These are phyloP conservation scores for Alternaria ethzedia DNA, from an alignment of 2,329 filamentous ascomycete genomes.

Conservation along the genomic window DNA sequence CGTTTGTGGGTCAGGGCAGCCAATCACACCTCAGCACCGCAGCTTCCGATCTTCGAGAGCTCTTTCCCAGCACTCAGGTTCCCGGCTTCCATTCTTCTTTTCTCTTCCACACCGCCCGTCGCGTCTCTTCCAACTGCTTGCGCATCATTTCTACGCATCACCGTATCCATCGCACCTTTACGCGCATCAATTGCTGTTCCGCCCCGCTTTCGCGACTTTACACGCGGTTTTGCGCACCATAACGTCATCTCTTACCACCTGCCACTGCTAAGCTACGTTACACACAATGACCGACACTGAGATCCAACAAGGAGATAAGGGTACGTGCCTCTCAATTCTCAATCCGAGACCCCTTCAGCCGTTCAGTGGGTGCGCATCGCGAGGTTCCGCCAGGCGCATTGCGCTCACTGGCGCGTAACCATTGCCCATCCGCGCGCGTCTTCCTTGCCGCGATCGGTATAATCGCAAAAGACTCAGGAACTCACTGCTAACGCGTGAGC, in stretches of 20 bases:
- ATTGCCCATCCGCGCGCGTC: conserved; percentile 12
- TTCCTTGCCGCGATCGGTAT: conserved; percentile 18
- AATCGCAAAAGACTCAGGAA: conserved; percentile 29
- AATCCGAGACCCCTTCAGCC: background rate
- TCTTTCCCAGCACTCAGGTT: conserved; percentile 24
- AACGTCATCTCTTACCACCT: conserved; percentile 38
- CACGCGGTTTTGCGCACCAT: conserved; percentile 28
- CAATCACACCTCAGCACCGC: conserved; percentile 36
- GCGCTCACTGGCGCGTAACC: conserved; percentile 2
- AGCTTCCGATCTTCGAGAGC: conserved; percentile 41
- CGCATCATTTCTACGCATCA: conserved; percentile 30
- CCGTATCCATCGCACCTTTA: conserved; percentile 19
- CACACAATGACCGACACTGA: conserved; percentile 44
- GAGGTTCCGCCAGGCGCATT: conserved; percentile 1
- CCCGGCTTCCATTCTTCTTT: conserved; percentile 24
- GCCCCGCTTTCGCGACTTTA: conserved; percentile 24
- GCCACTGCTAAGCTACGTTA: conserved; percentile 17
- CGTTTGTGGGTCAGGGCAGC: conserved; percentile 11
- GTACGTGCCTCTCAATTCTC: conserved; percentile 23
- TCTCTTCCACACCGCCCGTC: conserved; percentile 26
- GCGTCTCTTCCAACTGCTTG: conserved; percentile 23
- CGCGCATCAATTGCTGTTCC: conserved; percentile 33
- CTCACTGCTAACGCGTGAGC: conserved; percentile 6
- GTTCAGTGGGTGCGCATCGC: background rate
- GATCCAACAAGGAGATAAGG: conserved; percentile 47